Percentiles rank a stretch among this genome's conserved stretches.
These are phyloP conservation scores for Globisporangium nagaii DNA, from an alignment of 352 stramenopile genomes.

Conservation along the genomic window DNA sequence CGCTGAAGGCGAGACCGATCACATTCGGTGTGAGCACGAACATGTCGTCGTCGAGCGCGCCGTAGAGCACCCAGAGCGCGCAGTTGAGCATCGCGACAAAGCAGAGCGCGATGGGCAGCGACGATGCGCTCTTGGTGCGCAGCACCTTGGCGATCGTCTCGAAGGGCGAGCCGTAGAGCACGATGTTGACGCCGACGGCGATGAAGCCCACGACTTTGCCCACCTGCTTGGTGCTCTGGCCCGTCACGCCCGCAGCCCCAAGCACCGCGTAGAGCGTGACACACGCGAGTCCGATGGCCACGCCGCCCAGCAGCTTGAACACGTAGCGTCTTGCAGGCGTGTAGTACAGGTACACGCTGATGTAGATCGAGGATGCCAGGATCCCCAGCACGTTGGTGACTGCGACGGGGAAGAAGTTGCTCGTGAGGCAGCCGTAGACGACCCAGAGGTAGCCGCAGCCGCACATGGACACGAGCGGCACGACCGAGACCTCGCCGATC, in stretches of 20 bases:
- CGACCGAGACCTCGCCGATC: slow-evolving; percentile 9
- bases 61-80: slow-evolving; percentile 45
- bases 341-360: background rate
- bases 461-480: slow-evolving; percentile 8
- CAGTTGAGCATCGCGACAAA: slow-evolving; percentile 45
- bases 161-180: slow-evolving; percentile 28
- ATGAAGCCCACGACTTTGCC: slow-evolving; percentile 8
- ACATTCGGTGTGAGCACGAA: slow-evolving; percentile 44
- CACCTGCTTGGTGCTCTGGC: slow-evolving; percentile 15
- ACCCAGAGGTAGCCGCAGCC: slow-evolving; percentile 3
- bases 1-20: slow-evolving; percentile 25
- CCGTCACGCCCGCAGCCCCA: slow-evolving; percentile 18
- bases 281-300: background rate
- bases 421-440: slow-evolving; percentile 3
- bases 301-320: background rate
- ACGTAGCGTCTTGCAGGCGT: slow-evolving; percentile 2
- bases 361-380: background rate
- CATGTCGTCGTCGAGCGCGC: slow-evolving; percentile 36
- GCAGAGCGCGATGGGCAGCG: slow-evolving; percentile 50
- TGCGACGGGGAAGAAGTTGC: slow-evolving; percentile 6
- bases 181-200: slow-evolving; percentile 20
- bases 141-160: slow-evolving; percentile 25
- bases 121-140: slow-evolving; percentile 20
- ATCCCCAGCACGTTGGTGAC: slow-evolving; percentile 6
- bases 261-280: slow-evolving; percentile 25